Conservation (phyloP, 129 eudicot species). For the Tagetes erecta region DNA sequence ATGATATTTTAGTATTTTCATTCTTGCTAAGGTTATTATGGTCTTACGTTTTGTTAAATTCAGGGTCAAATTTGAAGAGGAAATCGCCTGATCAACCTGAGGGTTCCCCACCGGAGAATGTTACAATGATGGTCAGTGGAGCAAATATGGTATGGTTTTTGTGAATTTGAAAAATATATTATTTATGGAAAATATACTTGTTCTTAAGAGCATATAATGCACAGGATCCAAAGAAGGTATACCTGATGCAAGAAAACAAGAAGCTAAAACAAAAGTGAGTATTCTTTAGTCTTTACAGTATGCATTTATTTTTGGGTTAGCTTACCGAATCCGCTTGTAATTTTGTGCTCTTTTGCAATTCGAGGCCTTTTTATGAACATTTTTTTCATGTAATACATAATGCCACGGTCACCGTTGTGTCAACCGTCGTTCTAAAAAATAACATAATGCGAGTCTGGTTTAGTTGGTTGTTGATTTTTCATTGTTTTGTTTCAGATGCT, state of each 20-base stretch:
- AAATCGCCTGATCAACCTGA: slow-evolving; percentile 35
- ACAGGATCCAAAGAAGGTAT: slow-evolving; percentile 40
- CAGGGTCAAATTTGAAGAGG: slow-evolving; percentile 52
- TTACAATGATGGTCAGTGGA: background rate
- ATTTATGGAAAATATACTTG: background rate
- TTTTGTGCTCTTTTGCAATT: slow-evolving; percentile 8
- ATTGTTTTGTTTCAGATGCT: slow-evolving; percentile 51
- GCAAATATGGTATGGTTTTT: slow-evolving; percentile 38
- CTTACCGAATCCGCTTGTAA: background rate
- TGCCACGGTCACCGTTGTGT: no score
- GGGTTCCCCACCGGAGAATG: slow-evolving; percentile 31
- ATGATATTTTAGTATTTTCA: background rate
- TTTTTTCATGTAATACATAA: background rate
- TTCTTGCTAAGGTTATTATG: slow-evolving; percentile 1
- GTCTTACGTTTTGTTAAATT: background rate
- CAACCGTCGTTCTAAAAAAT: no score
- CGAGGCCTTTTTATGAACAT: slow-evolving; percentile 1
- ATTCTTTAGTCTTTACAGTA: background rate
- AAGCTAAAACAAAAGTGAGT: slow-evolving; percentile 60
- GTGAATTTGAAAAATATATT: background rate
- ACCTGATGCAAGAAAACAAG: slow-evolving; percentile 51
- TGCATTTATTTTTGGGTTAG: background rate
- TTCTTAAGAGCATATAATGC: slow-evolving; percentile 11
- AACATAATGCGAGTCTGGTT: background rate
- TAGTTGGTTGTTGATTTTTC: slow-evolving; percentile 6